Percentiles rank a stretch among this genome's conserved stretches.
These are phyloP conservation scores for Blastocystis hominis DNA, from an alignment of 352 stramenopile species.

Conservation along the genomic window DNA sequence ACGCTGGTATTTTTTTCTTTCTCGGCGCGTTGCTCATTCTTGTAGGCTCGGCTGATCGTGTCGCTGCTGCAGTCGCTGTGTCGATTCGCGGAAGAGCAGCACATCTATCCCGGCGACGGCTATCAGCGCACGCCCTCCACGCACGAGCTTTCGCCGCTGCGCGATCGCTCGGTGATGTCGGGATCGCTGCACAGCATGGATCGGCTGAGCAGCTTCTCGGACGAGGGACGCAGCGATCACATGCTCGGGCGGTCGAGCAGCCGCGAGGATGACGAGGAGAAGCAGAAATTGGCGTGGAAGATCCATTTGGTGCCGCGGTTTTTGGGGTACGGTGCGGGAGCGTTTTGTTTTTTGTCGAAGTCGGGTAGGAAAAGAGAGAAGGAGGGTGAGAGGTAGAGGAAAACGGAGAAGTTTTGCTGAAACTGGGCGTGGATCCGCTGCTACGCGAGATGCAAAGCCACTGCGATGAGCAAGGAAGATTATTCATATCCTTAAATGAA, in stretches of 20 bases:
- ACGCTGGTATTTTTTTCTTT: not conserved
- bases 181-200: not conserved
- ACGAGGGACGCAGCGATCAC: not conserved
- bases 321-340: conserved; percentile 20
- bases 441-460: not conserved
- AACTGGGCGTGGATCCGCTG: not conserved
- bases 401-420: not conserved
- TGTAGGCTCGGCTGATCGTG: too few species aligned
- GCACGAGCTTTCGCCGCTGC: not conserved
- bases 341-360: not conserved
- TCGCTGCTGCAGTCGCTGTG: not conserved
- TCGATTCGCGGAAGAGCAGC: not conserved
- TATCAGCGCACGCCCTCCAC: not conserved
- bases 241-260: not conserved
- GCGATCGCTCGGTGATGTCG: not conserved
- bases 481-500: conserved; percentile 5
- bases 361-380: not conserved
- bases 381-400: not conserved
- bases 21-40: too few species aligned
- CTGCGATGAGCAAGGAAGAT: conserved; percentile 1
- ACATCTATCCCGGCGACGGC: not conserved
- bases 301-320: not conserved
- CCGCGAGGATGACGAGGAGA: not conserved
- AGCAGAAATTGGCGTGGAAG: not conserved
- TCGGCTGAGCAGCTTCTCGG: not conserved